Evolutionary conservation across 75 land plant species (phyloP).

Genomic region (Adiantum capillusveneris): DNA sequence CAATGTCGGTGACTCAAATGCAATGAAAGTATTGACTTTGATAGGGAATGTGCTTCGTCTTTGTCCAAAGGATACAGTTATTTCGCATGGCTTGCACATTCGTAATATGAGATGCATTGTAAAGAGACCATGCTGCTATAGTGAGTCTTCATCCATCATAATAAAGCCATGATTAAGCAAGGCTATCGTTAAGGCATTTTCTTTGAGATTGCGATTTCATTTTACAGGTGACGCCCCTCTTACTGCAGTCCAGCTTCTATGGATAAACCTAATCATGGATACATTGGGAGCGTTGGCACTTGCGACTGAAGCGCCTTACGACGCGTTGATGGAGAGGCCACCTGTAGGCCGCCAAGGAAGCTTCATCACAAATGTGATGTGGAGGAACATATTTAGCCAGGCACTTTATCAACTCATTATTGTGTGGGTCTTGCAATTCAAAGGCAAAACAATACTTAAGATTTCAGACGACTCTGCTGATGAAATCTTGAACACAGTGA

Average conservation of each 20-base stretch:
- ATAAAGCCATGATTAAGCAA: too few relatives aligned
- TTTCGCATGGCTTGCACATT: too few relatives aligned
- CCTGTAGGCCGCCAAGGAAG: conserved; percentile 48
- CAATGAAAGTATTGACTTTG: too few relatives aligned
- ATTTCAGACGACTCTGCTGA: conserved; percentile 32
- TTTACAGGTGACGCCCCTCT: conserved; percentile 69
- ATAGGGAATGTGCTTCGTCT: too few relatives aligned
- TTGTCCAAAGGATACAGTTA: too few relatives aligned
- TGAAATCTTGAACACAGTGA: conserved; percentile 44
- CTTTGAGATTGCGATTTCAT: too few relatives aligned
- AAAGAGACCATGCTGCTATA: too few relatives aligned
- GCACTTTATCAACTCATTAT: conserved; percentile 58
- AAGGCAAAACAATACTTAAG: conserved; percentile 39
- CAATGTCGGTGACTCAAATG: too few relatives aligned
- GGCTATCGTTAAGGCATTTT: too few relatives aligned
- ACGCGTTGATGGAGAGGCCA: conserved; percentile 61
- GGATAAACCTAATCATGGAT: conserved; percentile 91
- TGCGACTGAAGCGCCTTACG: conserved; percentile 87
- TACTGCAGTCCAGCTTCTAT: conserved; percentile 75
- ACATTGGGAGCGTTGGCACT: conserved; percentile 75
- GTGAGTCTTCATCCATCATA: too few relatives aligned
- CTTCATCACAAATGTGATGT: conserved; percentile 71
- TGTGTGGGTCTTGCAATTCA: conserved; percentile 47
- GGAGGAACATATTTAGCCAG: conserved; percentile 80
- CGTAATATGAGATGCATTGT: too few relatives aligned